phyloP scores from a whole-genome alignment of 305 asterid species.

The Rubia peregrina region DNA sequence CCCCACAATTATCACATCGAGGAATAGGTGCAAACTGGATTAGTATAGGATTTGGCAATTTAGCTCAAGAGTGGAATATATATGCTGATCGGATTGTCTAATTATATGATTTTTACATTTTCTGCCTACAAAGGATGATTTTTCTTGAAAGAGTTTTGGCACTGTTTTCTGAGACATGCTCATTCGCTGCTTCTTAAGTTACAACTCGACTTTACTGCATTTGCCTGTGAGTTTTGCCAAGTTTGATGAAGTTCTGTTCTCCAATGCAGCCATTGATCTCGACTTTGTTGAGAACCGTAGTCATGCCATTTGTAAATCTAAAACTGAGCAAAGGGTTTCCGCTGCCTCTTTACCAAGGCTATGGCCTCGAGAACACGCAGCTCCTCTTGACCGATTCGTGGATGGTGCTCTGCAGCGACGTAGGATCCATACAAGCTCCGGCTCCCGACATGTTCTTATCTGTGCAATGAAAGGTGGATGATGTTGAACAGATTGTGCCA shows the following conservation, averaged over 20 bases:
- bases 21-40: background rate
- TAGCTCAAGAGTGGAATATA: background rate
- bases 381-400: conserved; percentile 45
- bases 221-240: background rate
- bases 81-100: background rate
- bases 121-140: background rate
- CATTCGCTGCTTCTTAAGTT: background rate
- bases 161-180: background rate
- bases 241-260: background rate
- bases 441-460: background rate
- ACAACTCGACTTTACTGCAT: no score
- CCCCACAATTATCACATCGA: background rate
- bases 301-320: conserved; percentile 62
- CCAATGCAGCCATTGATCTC: conserved; percentile 59
- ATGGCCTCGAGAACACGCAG: conserved; percentile 50
- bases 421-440: conserved; percentile 23
- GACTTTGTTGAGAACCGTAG: conserved; percentile 47
- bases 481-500: background rate
- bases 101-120: no score
- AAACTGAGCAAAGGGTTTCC: conserved; percentile 52
- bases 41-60: background rate
- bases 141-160: background rate
- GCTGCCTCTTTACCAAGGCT: conserved; percentile 59
- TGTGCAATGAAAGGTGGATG: background rate
- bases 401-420: conserved; percentile 56